These are phyloP conservation scores for Rhizophagus sp. DNA, from an alignment of 192 early-diverging fungal species.

Conservation along the genomic window DNA sequence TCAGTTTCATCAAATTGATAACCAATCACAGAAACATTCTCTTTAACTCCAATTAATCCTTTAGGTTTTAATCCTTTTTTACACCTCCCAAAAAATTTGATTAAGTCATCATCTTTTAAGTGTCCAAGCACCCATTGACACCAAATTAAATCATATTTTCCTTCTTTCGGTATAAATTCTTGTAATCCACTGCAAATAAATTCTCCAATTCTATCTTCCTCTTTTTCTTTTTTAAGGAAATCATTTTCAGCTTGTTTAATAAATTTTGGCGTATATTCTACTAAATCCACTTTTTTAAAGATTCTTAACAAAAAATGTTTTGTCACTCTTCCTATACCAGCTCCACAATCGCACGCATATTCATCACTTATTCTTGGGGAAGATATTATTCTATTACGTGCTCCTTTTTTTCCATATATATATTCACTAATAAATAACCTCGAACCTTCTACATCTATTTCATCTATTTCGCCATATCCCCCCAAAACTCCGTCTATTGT, in stretches of 20 bases:
- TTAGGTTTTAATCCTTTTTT: slow-evolving; percentile 67
- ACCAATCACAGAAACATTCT: slow-evolving; percentile 72
- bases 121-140: slow-evolving; percentile 97
- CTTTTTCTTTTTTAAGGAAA: slow-evolving; percentile 63
- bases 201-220: slow-evolving; percentile 58
- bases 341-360: slow-evolving; percentile 82
- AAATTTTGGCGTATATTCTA: slow-evolving; percentile 82
- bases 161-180: slow-evolving; percentile 66
- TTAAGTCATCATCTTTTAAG: slow-evolving; percentile 86
- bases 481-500: slow-evolving; percentile 91
- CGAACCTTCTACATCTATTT: slow-evolving; percentile 71
- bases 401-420: slow-evolving; percentile 39
- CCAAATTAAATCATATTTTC: slow-evolving; percentile 93
- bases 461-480: slow-evolving; percentile 76
- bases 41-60: slow-evolving; percentile 89
- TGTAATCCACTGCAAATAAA: slow-evolving; percentile 81
- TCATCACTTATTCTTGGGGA: slow-evolving; percentile 18
- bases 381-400: slow-evolving; percentile 30
- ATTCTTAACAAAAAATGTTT: slow-evolving; percentile 78
- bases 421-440: slow-evolving; percentile 69
- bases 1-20: slow-evolving; percentile 82
- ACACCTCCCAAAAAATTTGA: slow-evolving; percentile 80
- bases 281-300: slow-evolving; percentile 88
- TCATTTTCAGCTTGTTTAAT: slow-evolving; percentile 65
- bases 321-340: slow-evolving; percentile 93